Percentiles rank a stretch among this genome's conserved stretches.
Evolutionary conservation across 805 yeast genomes (phyloP).

Genomic region (Teunomyces stri): DNA sequence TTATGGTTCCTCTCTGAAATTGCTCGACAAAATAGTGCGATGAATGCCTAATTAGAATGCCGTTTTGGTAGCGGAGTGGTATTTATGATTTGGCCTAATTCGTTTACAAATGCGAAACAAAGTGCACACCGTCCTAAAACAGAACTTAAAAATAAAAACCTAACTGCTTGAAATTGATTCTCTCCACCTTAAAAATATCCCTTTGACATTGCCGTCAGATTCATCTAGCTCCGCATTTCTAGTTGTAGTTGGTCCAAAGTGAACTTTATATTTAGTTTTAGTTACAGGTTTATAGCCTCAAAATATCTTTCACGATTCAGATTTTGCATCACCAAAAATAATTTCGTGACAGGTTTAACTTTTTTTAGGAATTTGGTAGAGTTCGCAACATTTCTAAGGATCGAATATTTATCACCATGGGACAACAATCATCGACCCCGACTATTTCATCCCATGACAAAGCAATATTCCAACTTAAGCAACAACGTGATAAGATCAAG

Average conservation of each 20-base stretch:
- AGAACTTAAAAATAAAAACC: background rate
- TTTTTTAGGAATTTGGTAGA: background rate
- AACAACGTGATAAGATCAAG: conserved; percentile 81
- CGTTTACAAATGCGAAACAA: conserved; percentile 1
- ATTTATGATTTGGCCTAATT: conserved; percentile 4
- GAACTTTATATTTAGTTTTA: no score
- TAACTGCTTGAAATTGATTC: background rate
- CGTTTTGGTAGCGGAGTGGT: conserved; percentile 2
- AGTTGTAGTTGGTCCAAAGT: no score
- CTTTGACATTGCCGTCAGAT: no score
- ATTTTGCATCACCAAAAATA: background rate
- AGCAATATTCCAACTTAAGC: conserved; percentile 81
- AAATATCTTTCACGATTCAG: background rate
- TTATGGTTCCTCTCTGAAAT: background rate
- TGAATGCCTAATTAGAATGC: conserved; percentile 1
- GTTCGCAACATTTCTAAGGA: background rate
- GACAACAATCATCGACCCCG: conserved; percentile 46
- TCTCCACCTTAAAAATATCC: background rate
- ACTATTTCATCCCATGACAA: conserved; percentile 80
- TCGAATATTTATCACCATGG: conserved; percentile 26
- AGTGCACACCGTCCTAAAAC: background rate
- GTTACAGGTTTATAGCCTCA: no score
- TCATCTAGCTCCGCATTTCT: no score
- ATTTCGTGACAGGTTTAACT: background rate
- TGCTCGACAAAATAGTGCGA: conserved; percentile 1